phyloP scores from a whole-genome alignment of 2,329 filamentous ascomycete species.

The Conoideocrella luteorostrata region DNA sequence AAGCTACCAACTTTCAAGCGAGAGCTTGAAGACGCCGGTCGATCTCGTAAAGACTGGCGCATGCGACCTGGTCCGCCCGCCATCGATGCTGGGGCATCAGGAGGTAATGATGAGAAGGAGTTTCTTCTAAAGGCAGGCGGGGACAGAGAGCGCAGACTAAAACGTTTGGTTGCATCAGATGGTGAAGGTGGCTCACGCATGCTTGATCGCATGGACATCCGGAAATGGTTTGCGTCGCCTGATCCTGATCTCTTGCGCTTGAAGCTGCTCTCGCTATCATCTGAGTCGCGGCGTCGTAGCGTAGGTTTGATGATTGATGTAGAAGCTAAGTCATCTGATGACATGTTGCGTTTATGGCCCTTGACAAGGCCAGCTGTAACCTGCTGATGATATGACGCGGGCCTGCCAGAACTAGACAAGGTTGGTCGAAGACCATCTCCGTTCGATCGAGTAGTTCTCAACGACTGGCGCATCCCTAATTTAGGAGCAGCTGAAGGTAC shows the following conservation, averaged over 20 bases:
- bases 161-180: constrained; percentile 44
- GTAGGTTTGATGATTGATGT: constrained; percentile 22
- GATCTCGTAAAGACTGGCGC: constrained; percentile 40
- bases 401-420: constrained; percentile 15
- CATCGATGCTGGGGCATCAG: constrained; percentile 22
- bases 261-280: constrained; percentile 78
- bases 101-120: constrained; percentile 31
- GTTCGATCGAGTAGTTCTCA: constrained; percentile 14
- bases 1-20: constrained; percentile 34
- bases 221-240: constrained; percentile 54
- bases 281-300: constrained; percentile 50
- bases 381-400: constrained; percentile 24
- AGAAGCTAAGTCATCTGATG: constrained; percentile 17
- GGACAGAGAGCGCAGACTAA: constrained; percentile 65
- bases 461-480: constrained; percentile 17
- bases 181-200: constrained; percentile 16
- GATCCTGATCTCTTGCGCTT: constrained; percentile 50
- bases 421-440: constrained; percentile 6
- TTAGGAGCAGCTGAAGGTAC: constrained; percentile 3
- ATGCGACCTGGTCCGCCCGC: constrained; percentile 25
- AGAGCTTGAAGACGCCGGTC: constrained; percentile 27
- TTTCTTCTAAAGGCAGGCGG: constrained; percentile 48
- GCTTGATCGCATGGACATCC: constrained; percentile 61
- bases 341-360: constrained; percentile 18
- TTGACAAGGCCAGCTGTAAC: constrained; percentile 11